phyloP scores from a whole-genome alignment of 345 rosid species.

The Acer campestre region DNA sequence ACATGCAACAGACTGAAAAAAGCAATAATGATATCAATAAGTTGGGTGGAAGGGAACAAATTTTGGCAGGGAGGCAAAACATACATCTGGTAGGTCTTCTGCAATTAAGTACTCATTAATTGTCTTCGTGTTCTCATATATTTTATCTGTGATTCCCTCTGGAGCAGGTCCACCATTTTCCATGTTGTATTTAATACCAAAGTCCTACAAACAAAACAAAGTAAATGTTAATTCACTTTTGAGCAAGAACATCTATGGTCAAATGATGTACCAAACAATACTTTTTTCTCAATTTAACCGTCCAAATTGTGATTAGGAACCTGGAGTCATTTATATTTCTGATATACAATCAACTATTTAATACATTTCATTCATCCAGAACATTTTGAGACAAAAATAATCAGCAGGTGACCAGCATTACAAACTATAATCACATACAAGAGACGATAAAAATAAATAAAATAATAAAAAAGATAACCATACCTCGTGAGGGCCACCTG shows the following conservation, averaged over 20 bases:
- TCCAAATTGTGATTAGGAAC: not conserved
- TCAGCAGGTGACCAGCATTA: not conserved
- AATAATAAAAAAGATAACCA: not conserved
- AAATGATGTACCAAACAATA: not conserved
- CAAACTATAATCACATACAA: not conserved
- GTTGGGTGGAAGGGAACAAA: not conserved
- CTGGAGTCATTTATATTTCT: not conserved
- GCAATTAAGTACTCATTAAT: conserved; percentile 84
- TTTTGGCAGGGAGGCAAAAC: conserved; percentile 15
- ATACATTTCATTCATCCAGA: conserved; percentile 3
- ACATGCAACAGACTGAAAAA: not conserved
- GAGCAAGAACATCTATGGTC: not conserved
- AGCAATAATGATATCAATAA: not conserved
- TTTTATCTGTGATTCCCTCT: conserved; percentile 91
- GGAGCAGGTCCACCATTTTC: conserved; percentile 99
- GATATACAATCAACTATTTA: not conserved
- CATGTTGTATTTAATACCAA: conserved; percentile 99
- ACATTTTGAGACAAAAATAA: not conserved
- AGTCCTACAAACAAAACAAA: conserved; percentile 58
- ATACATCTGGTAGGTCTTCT: conserved; percentile 76
- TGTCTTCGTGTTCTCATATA: conserved; percentile 91
- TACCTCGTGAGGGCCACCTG: conserved; percentile 99
- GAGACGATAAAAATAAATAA: not conserved
- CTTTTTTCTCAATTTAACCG: conserved; percentile 8
- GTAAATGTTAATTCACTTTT: not conserved